Conservation (phyloP, 164 flowering plant genomes). For the Kingdonia uniflora region DNA sequence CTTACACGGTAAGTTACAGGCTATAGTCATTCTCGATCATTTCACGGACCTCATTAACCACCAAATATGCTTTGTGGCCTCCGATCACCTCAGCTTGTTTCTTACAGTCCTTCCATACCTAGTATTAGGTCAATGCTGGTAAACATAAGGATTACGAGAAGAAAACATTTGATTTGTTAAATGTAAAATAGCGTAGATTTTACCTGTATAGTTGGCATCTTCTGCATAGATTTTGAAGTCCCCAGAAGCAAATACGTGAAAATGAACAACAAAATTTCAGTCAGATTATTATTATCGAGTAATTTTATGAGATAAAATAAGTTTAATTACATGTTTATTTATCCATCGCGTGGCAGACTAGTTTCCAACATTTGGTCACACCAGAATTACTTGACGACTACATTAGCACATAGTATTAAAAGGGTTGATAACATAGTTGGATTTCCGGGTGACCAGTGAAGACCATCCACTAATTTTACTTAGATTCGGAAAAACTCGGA, state of each 20-base stretch:
- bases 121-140: constrained; percentile 12
- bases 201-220: constrained; percentile 95
- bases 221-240: constrained; percentile 36
- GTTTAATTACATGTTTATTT: no score
- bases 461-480: no score
- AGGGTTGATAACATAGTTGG: no score
- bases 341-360: no score
- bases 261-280: constrained; percentile 3
- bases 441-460: no score
- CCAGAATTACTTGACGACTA: no score
- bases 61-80: constrained; percentile 73
- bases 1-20: constrained; percentile 3
- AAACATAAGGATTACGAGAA: background rate
- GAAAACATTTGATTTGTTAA: background rate
- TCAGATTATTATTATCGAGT: no score
- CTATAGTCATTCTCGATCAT: constrained; percentile 56
- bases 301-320: no score
- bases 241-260: constrained; percentile 15
- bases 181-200: background rate
- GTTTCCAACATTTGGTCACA: no score
- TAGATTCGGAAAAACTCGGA: no score
- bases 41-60: constrained; percentile 62
- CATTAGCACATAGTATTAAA: no score
- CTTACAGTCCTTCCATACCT: constrained; percentile 73
- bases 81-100: constrained; percentile 81